These are phyloP conservation scores for Ogataea salicorniae DNA, from an alignment of 805 yeast genomes.

Conservation along the genomic window DNA sequence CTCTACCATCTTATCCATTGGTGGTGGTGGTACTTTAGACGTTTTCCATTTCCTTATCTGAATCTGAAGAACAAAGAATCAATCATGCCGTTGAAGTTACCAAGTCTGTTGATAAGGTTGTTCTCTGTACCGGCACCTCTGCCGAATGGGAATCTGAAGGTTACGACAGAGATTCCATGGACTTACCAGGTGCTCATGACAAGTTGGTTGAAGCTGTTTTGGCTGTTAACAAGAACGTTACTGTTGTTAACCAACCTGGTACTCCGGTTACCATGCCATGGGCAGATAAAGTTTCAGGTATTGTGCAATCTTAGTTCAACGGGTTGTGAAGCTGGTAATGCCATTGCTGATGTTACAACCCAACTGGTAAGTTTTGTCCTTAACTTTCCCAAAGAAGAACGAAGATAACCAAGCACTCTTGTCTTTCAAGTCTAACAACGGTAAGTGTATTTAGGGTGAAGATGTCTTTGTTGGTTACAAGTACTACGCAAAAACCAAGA, in stretches of 20 bases:
- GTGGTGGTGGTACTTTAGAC: constrained; percentile 33
- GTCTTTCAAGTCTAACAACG: constrained; percentile 46
- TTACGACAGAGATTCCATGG: constrained; percentile 46
- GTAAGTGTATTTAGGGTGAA: constrained; percentile 57
- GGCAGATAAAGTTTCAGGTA: constrained; percentile 35
- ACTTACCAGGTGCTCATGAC: constrained; percentile 44
- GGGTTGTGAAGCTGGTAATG: constrained; percentile 58
- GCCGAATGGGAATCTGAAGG: constrained; percentile 60
- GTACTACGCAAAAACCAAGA: constrained; percentile 48
- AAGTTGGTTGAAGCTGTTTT: constrained; percentile 40
- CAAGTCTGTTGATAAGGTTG: constrained; percentile 45
- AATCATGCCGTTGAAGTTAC: constrained; percentile 45
- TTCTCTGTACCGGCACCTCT: constrained; percentile 47
- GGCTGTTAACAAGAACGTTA: constrained; percentile 44
- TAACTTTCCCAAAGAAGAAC: constrained; percentile 47
- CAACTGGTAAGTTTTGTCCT: constrained; percentile 54
- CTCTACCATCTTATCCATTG: constrained; percentile 20
- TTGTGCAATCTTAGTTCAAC: constrained; percentile 52
- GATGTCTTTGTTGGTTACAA: constrained; percentile 62
- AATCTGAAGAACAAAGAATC: constrained; percentile 30
- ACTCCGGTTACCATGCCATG: constrained; percentile 60
- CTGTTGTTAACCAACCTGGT: constrained; percentile 55
- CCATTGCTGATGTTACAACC: constrained; percentile 58
- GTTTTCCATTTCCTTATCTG: constrained; percentile 17
- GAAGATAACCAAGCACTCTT: constrained; percentile 55